A percentile compares a stretch with the other conserved stretches of the same genome.
Conservation (phyloP, 1,284 basidiomycete genomes). For the Binderoboletus segoi region DNA sequence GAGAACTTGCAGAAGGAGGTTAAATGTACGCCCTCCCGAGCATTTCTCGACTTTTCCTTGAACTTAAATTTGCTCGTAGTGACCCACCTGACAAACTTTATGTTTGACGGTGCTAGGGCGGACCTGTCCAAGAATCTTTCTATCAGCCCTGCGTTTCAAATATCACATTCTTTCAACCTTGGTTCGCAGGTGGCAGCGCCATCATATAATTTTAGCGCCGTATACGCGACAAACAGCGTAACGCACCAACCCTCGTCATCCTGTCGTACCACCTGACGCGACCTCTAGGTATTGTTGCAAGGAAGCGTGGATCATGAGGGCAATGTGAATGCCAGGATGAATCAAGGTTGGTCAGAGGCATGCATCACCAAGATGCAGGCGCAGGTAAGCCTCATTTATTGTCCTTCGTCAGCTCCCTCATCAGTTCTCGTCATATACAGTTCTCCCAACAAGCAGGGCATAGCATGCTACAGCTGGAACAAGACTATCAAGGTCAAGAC, state of each 20-base stretch:
- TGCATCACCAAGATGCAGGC: conserved; percentile 89
- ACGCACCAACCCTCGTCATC: conserved; percentile 17
- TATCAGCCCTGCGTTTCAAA: conserved; percentile 94
- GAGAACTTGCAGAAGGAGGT: conserved; percentile 92
- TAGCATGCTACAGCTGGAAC: conserved; percentile 92
- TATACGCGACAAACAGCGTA: conserved; percentile 85
- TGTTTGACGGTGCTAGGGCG: conserved; percentile 96
- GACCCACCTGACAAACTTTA: conserved; percentile 91
- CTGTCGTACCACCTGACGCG: conserved; percentile 19
- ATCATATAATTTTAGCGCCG: conserved; percentile 93
- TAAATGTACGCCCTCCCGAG: conserved; percentile 59
- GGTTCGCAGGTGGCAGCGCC: conserved; percentile 77
- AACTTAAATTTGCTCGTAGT: conserved; percentile 46
- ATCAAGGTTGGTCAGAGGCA: conserved; percentile 83
- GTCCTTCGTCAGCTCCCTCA: conserved; percentile 16
- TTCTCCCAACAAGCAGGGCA: conserved; percentile 73
- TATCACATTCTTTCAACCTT: conserved; percentile 93
- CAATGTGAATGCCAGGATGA: conserved; percentile 86
- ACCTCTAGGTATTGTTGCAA: conserved; percentile 82
- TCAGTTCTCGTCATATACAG: conserved; percentile 37
- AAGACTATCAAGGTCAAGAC: conserved; percentile 91
- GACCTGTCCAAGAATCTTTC: conserved; percentile 96
- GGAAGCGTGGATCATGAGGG: conserved; percentile 94
- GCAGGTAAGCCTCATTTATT: conserved; percentile 60
- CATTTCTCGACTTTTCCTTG: conserved; percentile 13